phyloP scores from a whole-genome alignment of 352 stramenopile species.

The Phytophthora fragariaefolia region DNA sequence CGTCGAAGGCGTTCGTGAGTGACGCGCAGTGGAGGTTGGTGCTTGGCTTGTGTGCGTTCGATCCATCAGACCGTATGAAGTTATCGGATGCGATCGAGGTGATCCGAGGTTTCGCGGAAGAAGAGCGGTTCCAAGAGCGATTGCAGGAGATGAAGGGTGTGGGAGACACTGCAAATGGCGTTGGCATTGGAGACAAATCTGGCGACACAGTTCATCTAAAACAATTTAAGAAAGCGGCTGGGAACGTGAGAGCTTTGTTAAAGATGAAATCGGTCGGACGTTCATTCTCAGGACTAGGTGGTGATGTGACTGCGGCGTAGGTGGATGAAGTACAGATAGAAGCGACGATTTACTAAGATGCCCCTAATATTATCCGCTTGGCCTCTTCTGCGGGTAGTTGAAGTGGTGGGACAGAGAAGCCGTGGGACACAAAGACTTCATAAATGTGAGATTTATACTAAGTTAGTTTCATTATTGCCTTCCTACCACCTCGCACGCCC shows the following conservation, averaged over 20 bases:
- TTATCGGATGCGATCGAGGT: conserved; percentile 21
- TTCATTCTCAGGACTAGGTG: conserved; percentile 3
- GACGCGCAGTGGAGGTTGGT: conserved; percentile 29
- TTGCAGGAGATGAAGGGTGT: conserved; percentile 2
- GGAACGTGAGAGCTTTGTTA: neutral
- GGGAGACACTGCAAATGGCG: neutral
- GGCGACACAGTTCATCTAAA: no score
- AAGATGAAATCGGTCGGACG: conserved; percentile 12
- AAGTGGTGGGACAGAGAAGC: no score
- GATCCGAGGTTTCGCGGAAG: conserved; percentile 17
- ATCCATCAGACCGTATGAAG: conserved; percentile 20
- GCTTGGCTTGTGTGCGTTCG: conserved; percentile 19
- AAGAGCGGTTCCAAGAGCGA: conserved; percentile 22
- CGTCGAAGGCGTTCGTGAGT: conserved; percentile 14
- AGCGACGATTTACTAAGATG: no score
- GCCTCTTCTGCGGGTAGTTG: no score
- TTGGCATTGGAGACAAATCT: neutral
- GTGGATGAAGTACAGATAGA: no score
- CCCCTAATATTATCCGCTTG: no score
- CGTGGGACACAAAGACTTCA: no score
- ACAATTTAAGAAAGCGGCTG: neutral
- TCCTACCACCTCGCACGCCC: no score
- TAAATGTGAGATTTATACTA: no score
- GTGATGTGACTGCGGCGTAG: no score
- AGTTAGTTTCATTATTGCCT: no score